Conservation (phyloP, 1,284 basidiomycete species). For the Microbotryum silenes-acaulis region DNA sequence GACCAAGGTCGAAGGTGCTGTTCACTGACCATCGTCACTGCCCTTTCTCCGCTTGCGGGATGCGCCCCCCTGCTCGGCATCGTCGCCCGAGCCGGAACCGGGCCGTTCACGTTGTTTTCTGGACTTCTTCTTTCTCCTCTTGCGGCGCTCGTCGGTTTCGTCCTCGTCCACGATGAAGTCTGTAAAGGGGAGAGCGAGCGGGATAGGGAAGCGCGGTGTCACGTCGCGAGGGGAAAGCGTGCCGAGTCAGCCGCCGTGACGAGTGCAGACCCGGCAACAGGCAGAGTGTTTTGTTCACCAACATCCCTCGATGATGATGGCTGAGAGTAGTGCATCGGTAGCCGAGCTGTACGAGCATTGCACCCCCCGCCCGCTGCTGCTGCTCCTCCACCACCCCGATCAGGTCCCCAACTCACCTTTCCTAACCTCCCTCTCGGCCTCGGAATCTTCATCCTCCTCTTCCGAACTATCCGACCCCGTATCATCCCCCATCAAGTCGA, state of each 20-base stretch:
- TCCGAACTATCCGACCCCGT: conserved; percentile 59
- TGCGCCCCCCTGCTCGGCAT: conserved; percentile 43
- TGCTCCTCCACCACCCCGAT: no score
- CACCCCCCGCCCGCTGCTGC: not conserved
- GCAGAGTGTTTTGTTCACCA: no score
- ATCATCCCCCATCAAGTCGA: conserved; percentile 27
- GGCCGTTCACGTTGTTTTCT: conserved; percentile 38
- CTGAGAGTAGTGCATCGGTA: no score
- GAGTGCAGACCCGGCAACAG: not conserved
- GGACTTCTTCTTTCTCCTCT: conserved; percentile 55
- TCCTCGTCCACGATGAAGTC: conserved; percentile 80
- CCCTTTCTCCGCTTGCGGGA: conserved; percentile 53
- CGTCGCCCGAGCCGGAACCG: conserved; percentile 40
- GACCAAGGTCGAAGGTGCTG: conserved; percentile 48
- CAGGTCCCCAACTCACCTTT: conserved; percentile 45
- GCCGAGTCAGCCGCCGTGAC: no score
- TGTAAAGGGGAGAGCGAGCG: not conserved
- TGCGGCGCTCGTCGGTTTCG: conserved; percentile 51
- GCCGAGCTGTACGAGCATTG: not conserved
- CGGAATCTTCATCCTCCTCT: conserved; percentile 73
- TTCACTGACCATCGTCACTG: conserved; percentile 16
- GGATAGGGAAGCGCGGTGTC: not conserved
- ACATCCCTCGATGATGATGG: no score
- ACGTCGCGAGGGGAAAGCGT: no score
- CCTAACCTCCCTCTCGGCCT: conserved; percentile 61